Evolutionary conservation across 1,284 basidiomycete species (phyloP).

Genomic region (Phylloporus sp.): DNA sequence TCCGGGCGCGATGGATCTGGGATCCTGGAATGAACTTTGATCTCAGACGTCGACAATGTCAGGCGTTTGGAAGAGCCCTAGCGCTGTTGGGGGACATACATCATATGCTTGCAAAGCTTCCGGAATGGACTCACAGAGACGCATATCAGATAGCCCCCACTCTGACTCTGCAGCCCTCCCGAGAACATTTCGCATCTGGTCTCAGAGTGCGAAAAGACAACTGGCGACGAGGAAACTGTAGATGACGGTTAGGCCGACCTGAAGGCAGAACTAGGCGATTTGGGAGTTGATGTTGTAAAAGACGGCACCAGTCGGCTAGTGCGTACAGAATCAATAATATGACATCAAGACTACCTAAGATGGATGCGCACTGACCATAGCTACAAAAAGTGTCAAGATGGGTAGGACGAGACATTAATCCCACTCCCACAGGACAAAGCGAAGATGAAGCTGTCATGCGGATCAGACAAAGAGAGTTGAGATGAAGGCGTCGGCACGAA

Average conservation of each 20-base stretch:
- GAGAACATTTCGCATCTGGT: slow-evolving; percentile 24
- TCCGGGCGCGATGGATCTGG: slow-evolving; percentile 34
- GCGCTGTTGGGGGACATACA: too few species aligned
- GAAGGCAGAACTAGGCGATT: slow-evolving; percentile 39
- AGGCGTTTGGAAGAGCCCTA: too few species aligned
- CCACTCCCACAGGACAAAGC: slow-evolving; percentile 38
- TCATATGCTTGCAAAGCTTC: too few species aligned
- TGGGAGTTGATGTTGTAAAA: slow-evolving; percentile 37
- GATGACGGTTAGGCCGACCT: slow-evolving; percentile 33
- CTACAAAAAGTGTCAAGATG: slow-evolving; percentile 34
- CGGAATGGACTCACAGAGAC: too few species aligned
- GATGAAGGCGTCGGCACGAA: slow-evolving; percentile 5
- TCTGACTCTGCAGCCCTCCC: slow-evolving; percentile 7
- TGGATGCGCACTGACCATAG: slow-evolving; percentile 33
- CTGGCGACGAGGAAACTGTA: slow-evolving; percentile 19
- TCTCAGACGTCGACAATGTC: too few species aligned
- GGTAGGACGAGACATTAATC: slow-evolving; percentile 23
- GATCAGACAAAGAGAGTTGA: background rate
- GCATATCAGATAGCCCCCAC: too few species aligned
- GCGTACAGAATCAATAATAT: background rate
- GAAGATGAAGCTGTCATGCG: slow-evolving; percentile 36
- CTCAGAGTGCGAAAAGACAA: slow-evolving; percentile 31
- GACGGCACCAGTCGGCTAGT: slow-evolving; percentile 28
- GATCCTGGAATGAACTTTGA: too few species aligned
- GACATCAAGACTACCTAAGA: background rate